Percentiles rank a stretch among this genome's conserved stretches.
Evolutionary conservation across 2,329 filamentous ascomycete genomes (phyloP).

Genomic region (Fusarium hainanense): DNA sequence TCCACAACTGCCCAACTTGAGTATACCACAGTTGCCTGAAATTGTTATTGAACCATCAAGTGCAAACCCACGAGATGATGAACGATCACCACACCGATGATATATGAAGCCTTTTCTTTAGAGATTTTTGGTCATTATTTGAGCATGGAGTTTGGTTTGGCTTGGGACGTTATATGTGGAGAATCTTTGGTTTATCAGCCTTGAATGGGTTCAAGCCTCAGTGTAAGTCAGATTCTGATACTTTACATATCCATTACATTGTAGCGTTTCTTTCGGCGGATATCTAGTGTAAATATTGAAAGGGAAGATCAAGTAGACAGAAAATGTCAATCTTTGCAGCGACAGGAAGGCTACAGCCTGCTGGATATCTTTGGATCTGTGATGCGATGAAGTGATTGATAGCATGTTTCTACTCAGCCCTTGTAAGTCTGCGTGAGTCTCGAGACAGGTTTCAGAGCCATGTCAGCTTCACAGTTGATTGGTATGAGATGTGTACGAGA

Average conservation of each 20-base stretch:
- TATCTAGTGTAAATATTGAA: neutral
- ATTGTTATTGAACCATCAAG: conserved; percentile 69
- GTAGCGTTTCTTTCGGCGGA: conserved; percentile 3
- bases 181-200: neutral
- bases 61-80: conserved; percentile 42
- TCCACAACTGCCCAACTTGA: conserved; percentile 65
- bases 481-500: conserved; percentile 17
- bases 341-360: neutral
- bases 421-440: neutral
- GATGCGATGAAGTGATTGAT: neutral
- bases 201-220: conserved; percentile 3
- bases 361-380: neutral
- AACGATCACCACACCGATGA: conserved; percentile 31
- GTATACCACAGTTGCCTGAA: conserved; percentile 61
- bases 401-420: neutral
- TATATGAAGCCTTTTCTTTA: conserved; percentile 13
- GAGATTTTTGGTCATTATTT: neutral
- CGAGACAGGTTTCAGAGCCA: neutral
- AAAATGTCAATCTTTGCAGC: neutral
- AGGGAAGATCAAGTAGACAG: neutral
- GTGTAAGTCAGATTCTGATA: neutral
- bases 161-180: conserved; percentile 16
- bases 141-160: conserved; percentile 44
- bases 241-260: conserved; percentile 6
- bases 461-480: conserved; percentile 6